phyloP scores from a whole-genome alignment of 2,329 filamentous ascomycete genomes.

The Nemania sp. region DNA sequence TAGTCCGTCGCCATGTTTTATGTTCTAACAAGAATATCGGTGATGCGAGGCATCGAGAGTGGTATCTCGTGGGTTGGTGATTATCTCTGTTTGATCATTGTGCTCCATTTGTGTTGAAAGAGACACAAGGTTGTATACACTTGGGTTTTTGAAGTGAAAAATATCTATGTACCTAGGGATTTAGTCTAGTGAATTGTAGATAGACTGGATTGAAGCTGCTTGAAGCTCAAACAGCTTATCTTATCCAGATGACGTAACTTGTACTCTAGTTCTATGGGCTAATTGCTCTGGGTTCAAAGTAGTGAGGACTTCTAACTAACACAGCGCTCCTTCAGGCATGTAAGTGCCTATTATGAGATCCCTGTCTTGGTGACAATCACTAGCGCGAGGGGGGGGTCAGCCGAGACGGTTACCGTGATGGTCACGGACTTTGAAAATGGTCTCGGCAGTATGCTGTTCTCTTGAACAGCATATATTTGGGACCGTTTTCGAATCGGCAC shows the following conservation, averaged over 20 bases:
- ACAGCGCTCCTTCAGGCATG: no score
- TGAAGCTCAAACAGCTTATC: constrained; percentile 44
- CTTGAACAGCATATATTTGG: no score
- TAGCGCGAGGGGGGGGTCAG: no score
- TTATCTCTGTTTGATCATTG: constrained; percentile 25
- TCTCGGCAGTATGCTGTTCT: no score
- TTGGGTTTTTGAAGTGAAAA: background rate
- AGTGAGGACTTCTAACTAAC: constrained; percentile 39
- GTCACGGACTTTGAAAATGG: no score
- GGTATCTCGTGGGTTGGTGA: background rate
- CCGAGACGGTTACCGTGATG: no score
- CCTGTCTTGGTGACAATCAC: no score
- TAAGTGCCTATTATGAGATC: no score
- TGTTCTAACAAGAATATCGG: background rate
- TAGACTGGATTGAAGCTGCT: background rate
- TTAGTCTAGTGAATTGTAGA: background rate
- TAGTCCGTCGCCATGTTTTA: constrained; percentile 47
- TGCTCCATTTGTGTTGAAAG: constrained; percentile 21
- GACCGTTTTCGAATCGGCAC: no score
- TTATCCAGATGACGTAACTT: constrained; percentile 45
- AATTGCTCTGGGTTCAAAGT: constrained; percentile 28
- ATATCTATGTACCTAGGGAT: background rate
- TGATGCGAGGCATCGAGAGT: constrained; percentile 33
- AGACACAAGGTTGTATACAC: no score
- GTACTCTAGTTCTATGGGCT: constrained; percentile 13